Evolutionary conservation across 2,329 filamentous ascomycete genomes (phyloP).

Genomic region (Apiospora hydei): DNA sequence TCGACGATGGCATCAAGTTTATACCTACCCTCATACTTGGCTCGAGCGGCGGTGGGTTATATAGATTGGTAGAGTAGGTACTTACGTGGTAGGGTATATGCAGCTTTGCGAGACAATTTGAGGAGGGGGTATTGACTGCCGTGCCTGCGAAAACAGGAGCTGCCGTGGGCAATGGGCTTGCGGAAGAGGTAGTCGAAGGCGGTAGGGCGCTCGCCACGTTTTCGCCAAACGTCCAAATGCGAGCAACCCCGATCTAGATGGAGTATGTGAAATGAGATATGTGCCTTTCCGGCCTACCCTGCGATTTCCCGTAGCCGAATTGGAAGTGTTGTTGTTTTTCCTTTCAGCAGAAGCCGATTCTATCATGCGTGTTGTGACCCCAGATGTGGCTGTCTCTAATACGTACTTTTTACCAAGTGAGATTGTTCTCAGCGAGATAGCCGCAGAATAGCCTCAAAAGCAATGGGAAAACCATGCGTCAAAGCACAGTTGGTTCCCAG

Average conservation of each 20-base stretch:
- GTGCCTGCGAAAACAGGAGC: slow-evolving; percentile 17
- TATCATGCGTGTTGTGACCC: neutral
- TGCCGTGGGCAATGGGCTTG: slow-evolving; percentile 11
- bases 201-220: slow-evolving; percentile 19
- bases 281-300: slow-evolving; percentile 17
- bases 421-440: neutral
- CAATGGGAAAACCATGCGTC: neutral
- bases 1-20: neutral
- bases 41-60: neutral
- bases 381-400: neutral
- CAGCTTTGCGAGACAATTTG: slow-evolving; percentile 15
- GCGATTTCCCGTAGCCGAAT: slow-evolving; percentile 12
- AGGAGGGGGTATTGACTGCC: slow-evolving; percentile 19
- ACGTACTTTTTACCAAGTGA: neutral
- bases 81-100: neutral
- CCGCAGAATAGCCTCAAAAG: neutral
- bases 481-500: neutral
- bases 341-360: neutral
- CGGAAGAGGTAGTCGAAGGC: neutral
- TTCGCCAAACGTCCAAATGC: slow-evolving; percentile 21
- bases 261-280: slow-evolving; percentile 5
- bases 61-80: neutral
- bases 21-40: neutral
- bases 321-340: neutral
- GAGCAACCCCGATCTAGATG: slow-evolving; percentile 14